These are phyloP conservation scores for Euphorbia corollata DNA, from an alignment of 441 rosid genomes.

Conservation along the genomic window DNA sequence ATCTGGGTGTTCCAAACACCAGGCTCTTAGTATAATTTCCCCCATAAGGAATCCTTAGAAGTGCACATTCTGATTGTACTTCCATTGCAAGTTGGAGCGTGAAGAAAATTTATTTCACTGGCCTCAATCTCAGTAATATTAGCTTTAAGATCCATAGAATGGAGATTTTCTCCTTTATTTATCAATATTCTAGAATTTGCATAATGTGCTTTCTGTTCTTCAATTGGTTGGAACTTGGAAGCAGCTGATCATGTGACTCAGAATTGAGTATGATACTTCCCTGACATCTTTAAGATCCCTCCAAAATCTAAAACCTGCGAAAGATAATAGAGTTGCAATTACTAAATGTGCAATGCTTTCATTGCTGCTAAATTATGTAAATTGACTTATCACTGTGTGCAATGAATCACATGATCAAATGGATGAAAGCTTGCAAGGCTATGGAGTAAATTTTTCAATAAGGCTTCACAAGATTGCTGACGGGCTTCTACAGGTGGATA, in stretches of 20 bases:
- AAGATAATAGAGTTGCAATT: background rate
- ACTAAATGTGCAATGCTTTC: background rate
- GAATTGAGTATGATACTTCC: constrained; percentile 30
- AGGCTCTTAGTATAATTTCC: too few species aligned
- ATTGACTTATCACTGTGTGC: constrained; percentile 20
- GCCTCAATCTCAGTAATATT: constrained; percentile 13
- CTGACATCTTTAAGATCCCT: constrained; percentile 32
- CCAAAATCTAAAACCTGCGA: constrained; percentile 16
- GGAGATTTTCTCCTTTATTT: constrained; percentile 12
- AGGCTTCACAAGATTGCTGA: constrained; percentile 13
- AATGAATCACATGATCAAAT: constrained; percentile 6
- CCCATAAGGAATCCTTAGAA: constrained; percentile 5
- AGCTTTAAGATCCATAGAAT: constrained; percentile 10
- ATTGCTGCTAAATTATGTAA: constrained; percentile 8
- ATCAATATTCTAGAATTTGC: background rate
- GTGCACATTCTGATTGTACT: constrained; percentile 18
- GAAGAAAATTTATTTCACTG: too few species aligned
- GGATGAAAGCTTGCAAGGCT: constrained; percentile 14
- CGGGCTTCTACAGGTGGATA: constrained; percentile 17
- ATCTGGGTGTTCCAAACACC: too few species aligned
- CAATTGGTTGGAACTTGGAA: constrained; percentile 33
- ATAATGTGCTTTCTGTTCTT: constrained; percentile 20
- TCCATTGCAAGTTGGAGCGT: background rate
- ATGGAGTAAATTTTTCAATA: constrained; percentile 14
- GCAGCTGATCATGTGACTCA: constrained; percentile 48